Percentiles rank a stretch among this genome's conserved stretches.
Conservation (phyloP, 345 rosid species). For the Euphorbia pulcherrima region DNA sequence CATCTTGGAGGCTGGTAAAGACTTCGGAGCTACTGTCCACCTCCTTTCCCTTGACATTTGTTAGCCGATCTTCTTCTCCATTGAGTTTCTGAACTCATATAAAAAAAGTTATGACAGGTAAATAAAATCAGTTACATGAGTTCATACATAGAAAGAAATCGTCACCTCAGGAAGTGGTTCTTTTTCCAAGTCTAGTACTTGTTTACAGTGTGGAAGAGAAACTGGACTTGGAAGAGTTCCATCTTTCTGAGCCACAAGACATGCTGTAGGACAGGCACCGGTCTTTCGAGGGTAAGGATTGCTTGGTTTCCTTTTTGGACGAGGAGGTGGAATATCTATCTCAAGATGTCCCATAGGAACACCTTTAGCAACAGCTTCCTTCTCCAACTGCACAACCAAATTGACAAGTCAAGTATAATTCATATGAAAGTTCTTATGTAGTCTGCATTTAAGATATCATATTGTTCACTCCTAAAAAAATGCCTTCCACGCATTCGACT, state of each 20-base stretch:
- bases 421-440: background rate
- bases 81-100: slow-evolving; percentile 39
- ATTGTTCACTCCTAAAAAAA: background rate
- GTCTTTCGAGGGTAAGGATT: slow-evolving; percentile 94
- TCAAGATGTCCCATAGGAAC: slow-evolving; percentile 66
- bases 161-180: slow-evolving; percentile 57
- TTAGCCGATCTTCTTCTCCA: slow-evolving; percentile 40
- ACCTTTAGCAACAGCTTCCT: slow-evolving; percentile 88
- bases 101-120: slow-evolving; percentile 10
- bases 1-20: slow-evolving; percentile 42
- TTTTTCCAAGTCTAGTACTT: slow-evolving; percentile 57
- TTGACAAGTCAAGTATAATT: background rate
- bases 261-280: slow-evolving; percentile 31
- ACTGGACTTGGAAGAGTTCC: slow-evolving; percentile 41
- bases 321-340: slow-evolving; percentile 93
- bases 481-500: background rate
- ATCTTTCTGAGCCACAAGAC: slow-evolving; percentile 41
- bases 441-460: background rate
- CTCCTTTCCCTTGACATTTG: slow-evolving; percentile 50
- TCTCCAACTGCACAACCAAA: slow-evolving; percentile 61
- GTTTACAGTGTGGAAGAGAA: slow-evolving; percentile 47
- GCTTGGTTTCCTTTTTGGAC: slow-evolving; percentile 89
- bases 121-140: slow-evolving; percentile 8
- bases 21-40: slow-evolving; percentile 69
- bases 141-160: slow-evolving; percentile 5